A percentile compares a stretch with the other conserved stretches of the same genome.
Conservation (phyloP, 352 stramenopile species). For the Stramenopiles sp. region DNA sequence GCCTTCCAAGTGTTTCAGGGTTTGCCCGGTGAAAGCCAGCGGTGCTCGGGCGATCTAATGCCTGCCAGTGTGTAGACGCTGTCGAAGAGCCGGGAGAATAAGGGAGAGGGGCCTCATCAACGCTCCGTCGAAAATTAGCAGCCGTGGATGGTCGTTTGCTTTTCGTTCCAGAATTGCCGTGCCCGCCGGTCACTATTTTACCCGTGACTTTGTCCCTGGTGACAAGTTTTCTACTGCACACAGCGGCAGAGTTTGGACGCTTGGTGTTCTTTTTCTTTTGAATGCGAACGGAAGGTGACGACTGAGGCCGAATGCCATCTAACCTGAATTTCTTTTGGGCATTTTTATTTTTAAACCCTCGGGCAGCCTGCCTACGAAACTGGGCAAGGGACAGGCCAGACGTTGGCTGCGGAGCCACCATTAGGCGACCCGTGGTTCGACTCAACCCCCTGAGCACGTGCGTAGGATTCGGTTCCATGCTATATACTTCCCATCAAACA, state of each 20-base stretch:
- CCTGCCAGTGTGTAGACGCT: no score
- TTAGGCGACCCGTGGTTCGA: neutral
- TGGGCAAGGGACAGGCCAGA: neutral
- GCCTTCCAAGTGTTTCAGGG: neutral
- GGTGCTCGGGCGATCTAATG: neutral
- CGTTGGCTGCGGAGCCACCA: neutral
- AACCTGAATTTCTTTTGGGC: neutral
- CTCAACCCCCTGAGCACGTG: neutral
- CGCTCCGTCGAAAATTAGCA: neutral
- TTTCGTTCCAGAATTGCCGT: neutral
- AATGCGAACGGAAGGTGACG: neutral
- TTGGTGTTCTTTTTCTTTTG: neutral
- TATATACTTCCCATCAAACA: no score
- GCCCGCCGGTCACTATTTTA: neutral
- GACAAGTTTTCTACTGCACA: neutral
- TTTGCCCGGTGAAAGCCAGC: neutral
- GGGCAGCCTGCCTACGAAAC: neutral
- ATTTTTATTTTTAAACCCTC: neutral
- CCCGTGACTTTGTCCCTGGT: neutral
- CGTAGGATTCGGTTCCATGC: no score
- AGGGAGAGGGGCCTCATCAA: no score
- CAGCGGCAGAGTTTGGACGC: neutral
- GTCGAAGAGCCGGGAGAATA: neutral
- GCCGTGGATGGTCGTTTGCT: neutral
- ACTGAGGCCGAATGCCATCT: neutral